Base-by-base conservation (phyloP, 768 basidiomycete genomes). In the Mycena floridula region DNA sequence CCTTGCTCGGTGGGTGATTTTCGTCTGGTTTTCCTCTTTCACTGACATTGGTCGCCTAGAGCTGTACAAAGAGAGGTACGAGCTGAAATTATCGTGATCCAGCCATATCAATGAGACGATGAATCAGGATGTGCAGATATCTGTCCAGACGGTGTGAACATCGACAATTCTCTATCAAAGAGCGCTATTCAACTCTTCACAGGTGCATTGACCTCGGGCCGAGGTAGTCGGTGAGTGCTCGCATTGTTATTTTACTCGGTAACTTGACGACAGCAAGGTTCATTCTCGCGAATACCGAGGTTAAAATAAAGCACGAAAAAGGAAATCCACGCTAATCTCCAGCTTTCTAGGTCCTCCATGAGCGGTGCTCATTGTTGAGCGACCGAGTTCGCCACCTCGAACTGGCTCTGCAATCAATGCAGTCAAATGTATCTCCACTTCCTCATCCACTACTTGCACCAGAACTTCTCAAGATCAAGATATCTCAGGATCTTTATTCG, bases 251-350 rank as follows among this genome's bases (percentile, higher is more conserved):
- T 49, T 41, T 45, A 42, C 26, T 47, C 38, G 37, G 25, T 36
- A 36, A 39, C 40, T 49, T 16, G 44, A 43, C 25, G 38, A 37
- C 25, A 46, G 37, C 47, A n/a, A 81, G 81, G 43, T 83, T 82
- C 49, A 82, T 83, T 50, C 74, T 83, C 26, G 81, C 81, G 12
- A 80, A 81, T 52, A 81, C 81, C 7, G 80, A 79, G n/a, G n/a
- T n/a, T n/a, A n/a, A n/a, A n/a, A n/a, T n/a, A n/a, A n/a, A n/a
- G n/a, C n/a, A n/a, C n/a, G n/a, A n/a, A n/a, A n/a, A n/a, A n/a
- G n/a, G n/a, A n/a, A n/a, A n/a, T n/a, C n/a, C n/a, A n/a, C n/a
- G n/a, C n/a, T n/a, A n/a, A n/a, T n/a, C n/a, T n/a, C n/a, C n/a
- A n/a, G n/a, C n/a, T n/a, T n/a, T n/a, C n/a, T n/a, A n/a, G 48